These are phyloP conservation scores for Cercophora newfieldiana DNA, from an alignment of 495 filamentous ascomycete species.

Conservation along the genomic window DNA sequence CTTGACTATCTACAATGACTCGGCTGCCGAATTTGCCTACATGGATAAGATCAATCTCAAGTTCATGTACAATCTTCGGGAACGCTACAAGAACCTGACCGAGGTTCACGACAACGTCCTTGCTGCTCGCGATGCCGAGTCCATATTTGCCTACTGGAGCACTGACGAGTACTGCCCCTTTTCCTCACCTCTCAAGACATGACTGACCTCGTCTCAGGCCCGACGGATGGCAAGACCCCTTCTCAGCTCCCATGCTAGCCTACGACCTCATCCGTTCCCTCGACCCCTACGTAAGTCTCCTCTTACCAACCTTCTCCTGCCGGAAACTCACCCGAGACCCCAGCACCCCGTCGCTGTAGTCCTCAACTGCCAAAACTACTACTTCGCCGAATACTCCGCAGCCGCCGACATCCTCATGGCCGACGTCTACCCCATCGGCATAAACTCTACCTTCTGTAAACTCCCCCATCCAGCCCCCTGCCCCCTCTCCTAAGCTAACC, in stretches of 20 bases:
- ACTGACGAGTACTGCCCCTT: slow-evolving; percentile 53
- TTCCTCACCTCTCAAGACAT: background rate
- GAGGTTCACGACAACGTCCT: slow-evolving; percentile 54
- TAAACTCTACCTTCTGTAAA: slow-evolving; percentile 48
- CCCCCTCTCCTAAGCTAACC: slow-evolving; percentile 12
- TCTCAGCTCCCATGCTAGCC: slow-evolving; percentile 43
- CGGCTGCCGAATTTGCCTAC: slow-evolving; percentile 52
- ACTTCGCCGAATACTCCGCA: slow-evolving; percentile 60
- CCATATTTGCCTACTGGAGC: slow-evolving; percentile 66
- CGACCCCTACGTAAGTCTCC: slow-evolving; percentile 54
- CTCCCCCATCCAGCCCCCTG: background rate
- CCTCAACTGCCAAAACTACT: slow-evolving; percentile 71
- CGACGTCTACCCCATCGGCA: slow-evolving; percentile 66
- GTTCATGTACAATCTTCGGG: slow-evolving; percentile 66
- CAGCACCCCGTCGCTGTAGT: slow-evolving; percentile 62
- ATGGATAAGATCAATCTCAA: slow-evolving; percentile 59
- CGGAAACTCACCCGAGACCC: background rate
- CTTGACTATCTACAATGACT: slow-evolving; percentile 39
- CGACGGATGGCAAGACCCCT: slow-evolving; percentile 63
- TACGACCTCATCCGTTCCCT: slow-evolving; percentile 50
- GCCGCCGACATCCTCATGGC: slow-evolving; percentile 67
- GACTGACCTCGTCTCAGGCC: slow-evolving; percentile 32
- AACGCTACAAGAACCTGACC: slow-evolving; percentile 58
- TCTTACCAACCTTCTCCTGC: background rate
- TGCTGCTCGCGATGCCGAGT: slow-evolving; percentile 50